Conservation (phyloP, 2,329 filamentous ascomycete species). For the Arachnomyces sp. region DNA sequence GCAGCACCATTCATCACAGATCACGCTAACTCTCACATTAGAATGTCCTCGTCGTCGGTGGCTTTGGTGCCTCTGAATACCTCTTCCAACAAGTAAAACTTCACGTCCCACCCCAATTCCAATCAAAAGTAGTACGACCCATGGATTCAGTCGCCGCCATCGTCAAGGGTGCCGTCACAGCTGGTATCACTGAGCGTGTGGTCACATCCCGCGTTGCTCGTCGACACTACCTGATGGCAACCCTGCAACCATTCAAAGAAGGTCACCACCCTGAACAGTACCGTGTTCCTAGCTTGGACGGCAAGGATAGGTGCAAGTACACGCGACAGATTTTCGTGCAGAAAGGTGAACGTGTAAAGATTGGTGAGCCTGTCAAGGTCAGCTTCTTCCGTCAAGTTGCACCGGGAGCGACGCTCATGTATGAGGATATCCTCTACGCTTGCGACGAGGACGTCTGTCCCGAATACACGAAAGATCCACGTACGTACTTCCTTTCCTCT, state of each 20-base stretch:
- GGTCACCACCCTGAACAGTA: constrained; percentile 98
- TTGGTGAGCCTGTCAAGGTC: constrained; percentile 96
- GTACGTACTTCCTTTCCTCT: constrained; percentile 52
- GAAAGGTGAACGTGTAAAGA: constrained; percentile 98
- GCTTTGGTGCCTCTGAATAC: constrained; percentile 96
- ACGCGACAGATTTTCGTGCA: constrained; percentile 97
- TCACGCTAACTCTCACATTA: constrained; percentile 27
- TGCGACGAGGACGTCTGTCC: constrained; percentile 97
- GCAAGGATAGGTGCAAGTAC: constrained; percentile 97
- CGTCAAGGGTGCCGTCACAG: constrained; percentile 95
- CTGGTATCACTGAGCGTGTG: constrained; percentile 93
- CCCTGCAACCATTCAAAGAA: constrained; percentile 96
- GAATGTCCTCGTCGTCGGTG: constrained; percentile 94
- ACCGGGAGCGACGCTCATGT: constrained; percentile 95
- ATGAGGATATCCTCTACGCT: constrained; percentile 95
- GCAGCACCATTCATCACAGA: not conserved
- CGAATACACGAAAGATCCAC: constrained; percentile 97
- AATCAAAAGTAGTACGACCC: constrained; percentile 92
- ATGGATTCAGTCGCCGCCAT: constrained; percentile 99
- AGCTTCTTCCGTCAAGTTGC: constrained; percentile 98
- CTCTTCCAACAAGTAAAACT: constrained; percentile 99
- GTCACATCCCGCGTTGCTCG: constrained; percentile 94
- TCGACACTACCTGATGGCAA: constrained; percentile 98
- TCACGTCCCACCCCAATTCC: constrained; percentile 95
- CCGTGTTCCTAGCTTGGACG: constrained; percentile 89